These are phyloP conservation scores for Starmerella potacharoeniae DNA, from an alignment of 805 yeast genomes.

Conservation along the genomic window DNA sequence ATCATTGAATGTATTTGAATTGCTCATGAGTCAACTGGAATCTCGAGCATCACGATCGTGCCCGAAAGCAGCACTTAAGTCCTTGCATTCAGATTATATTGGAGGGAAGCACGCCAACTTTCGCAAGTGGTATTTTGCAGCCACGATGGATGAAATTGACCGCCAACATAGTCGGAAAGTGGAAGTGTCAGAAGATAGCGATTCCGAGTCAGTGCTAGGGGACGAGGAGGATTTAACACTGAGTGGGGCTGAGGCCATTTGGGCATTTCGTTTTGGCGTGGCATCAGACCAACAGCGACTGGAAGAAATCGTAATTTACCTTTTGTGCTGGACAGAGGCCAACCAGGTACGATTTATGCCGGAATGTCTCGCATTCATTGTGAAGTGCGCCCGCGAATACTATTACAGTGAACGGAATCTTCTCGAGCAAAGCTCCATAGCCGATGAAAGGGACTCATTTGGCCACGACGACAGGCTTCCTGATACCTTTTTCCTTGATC, in stretches of 20 bases:
- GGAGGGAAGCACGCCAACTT: slow-evolving; percentile 62
- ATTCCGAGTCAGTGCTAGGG: neutral
- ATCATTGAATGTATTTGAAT: slow-evolving; percentile 56
- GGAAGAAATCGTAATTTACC: slow-evolving; percentile 54
- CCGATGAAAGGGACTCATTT: no score
- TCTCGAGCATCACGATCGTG: slow-evolving; percentile 59
- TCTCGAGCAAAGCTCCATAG: no score
- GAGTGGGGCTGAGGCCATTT: slow-evolving; percentile 40
- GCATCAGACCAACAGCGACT: slow-evolving; percentile 44
- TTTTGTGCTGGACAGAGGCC: slow-evolving; percentile 84
- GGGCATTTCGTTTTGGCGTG: slow-evolving; percentile 40
- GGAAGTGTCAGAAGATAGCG: neutral
- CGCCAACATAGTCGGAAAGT: neutral
- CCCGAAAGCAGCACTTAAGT: slow-evolving; percentile 42
- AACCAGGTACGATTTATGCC: slow-evolving; percentile 80
- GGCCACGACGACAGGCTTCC: neutral
- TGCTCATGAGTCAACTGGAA: slow-evolving; percentile 48
- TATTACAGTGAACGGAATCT: slow-evolving; percentile 24
- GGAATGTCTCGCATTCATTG: slow-evolving; percentile 74
- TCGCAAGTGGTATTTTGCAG: slow-evolving; percentile 67
- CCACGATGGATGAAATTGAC: slow-evolving; percentile 48
- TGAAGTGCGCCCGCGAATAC: slow-evolving; percentile 65
- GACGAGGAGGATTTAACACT: slow-evolving; percentile 28
- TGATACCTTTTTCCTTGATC: slow-evolving; percentile 38
- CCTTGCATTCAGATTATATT: slow-evolving; percentile 63